Base-by-base conservation (phyloP, 2,329 filamentous ascomycete genomes). In the Alternaria incomplexa region DNA sequence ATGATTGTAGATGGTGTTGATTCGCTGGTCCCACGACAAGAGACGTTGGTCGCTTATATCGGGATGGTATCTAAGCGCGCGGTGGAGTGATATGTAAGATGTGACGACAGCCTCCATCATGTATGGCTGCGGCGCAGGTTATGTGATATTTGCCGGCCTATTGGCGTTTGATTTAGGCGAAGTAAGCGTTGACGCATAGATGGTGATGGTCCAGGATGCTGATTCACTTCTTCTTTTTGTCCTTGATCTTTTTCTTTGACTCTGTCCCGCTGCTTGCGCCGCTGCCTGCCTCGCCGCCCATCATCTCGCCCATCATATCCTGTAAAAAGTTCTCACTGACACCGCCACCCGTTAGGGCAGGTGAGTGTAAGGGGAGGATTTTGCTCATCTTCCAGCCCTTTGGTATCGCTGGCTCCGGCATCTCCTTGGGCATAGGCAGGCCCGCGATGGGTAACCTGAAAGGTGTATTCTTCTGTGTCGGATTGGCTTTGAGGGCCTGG, bases 231-330 rank as follows among this genome's bases (percentile, higher is more conserved):
- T 79, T 80, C 70, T 79, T 80, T 62, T 80, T 79, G 51, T 79
- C 75, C 67, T 80, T 79, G 26, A 64, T 58, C 64, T 79, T 80
- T 59, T 77, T 77, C 60, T 74, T 77, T 13, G 62, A 61, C 28
- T 71, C 74, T 20, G 69, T 48, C 17, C 67, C 73, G 30, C 72
- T 73, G 45, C 70, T 69, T 48, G 72, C 68, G 20, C 66, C 70
- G 45, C 69, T 72, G 26, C 56, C 57, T 10, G 66, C 75, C 45
- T 70, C 75, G 56, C 74, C 69, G 11, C 83, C 83, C 68, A 86
- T 84, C 93, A 98, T 97, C 83, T 96, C 93, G 75, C 89, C 90
- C 94, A 98, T 97, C 86, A 97, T 97, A 71, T 97, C 94, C 84
- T 96, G 93, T 75, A 98, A 89, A 65, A 97, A 88, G 76, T 98